phyloP scores from a whole-genome alignment of 768 basidiomycete species.

The Suillus plorans region DNA sequence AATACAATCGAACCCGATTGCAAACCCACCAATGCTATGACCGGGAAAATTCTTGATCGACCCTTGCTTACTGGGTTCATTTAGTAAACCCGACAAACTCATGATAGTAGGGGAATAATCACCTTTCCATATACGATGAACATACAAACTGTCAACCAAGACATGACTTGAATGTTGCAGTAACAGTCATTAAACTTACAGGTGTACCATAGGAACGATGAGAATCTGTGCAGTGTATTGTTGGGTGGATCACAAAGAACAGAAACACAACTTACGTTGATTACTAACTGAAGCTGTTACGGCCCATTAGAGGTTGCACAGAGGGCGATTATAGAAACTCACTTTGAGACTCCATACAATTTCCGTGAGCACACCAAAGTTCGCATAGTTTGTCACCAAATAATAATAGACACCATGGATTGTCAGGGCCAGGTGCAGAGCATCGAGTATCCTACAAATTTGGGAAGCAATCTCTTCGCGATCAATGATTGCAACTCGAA shows the following conservation, averaged over 20 bases:
- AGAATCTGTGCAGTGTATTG: neutral
- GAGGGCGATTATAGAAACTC: neutral
- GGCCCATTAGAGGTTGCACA: neutral
- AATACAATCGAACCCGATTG: neutral
- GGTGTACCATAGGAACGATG: neutral
- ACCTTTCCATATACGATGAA: neutral
- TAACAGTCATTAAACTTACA: neutral
- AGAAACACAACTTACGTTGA: neutral
- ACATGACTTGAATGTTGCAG: neutral
- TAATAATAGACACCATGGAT: constrained; percentile 39
- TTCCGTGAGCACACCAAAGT: constrained; percentile 25
- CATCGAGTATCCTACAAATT: constrained; percentile 33
- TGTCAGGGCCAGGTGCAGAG: constrained; percentile 34
- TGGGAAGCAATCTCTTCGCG: neutral
- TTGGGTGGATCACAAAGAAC: neutral
- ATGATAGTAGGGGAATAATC: neutral
- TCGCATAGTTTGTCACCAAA: constrained; percentile 33
- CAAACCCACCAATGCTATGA: neutral
- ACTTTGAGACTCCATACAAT: constrained; percentile 29
- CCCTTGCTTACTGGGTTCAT: neutral
- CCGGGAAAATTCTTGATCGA: neutral
- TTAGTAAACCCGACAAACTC: too few species aligned
- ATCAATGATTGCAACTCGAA: neutral
- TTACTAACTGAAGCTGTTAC: neutral
- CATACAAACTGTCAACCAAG: neutral